Conservation (phyloP, 768 basidiomycete species). For the Leucocoprinus sp. region DNA sequence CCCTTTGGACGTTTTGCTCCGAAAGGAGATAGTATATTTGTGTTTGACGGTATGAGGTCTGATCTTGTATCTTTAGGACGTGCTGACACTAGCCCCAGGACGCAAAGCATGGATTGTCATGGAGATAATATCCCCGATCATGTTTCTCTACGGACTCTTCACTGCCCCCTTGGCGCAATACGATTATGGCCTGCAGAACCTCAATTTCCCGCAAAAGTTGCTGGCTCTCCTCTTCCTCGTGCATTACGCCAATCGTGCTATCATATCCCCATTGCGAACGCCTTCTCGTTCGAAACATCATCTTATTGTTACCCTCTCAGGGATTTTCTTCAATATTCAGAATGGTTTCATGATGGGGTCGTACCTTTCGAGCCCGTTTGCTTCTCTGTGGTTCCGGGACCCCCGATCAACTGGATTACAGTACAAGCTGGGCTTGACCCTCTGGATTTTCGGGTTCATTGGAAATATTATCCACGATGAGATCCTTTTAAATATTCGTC, state of each 20-base stretch:
- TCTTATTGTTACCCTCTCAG: constrained; percentile 49
- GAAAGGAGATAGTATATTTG: constrained; percentile 34
- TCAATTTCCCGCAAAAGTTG: constrained; percentile 36
- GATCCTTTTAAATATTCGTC: constrained; percentile 73
- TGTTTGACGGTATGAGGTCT: constrained; percentile 14
- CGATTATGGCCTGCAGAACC: constrained; percentile 19
- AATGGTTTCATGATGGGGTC: constrained; percentile 69
- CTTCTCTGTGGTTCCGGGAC: constrained; percentile 32
- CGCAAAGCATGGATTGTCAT: constrained; percentile 76
- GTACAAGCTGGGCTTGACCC: constrained; percentile 54
- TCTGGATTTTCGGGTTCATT: constrained; percentile 66
- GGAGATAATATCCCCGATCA: constrained; percentile 58
- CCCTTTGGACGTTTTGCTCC: constrained; percentile 76
- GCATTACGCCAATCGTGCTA: constrained; percentile 80
- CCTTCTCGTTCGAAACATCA: constrained; percentile 75
- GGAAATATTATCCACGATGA: constrained; percentile 91
- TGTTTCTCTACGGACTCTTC: constrained; percentile 43
- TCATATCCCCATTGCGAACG: constrained; percentile 73
- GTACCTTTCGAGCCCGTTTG: constrained; percentile 54
- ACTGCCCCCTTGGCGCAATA: constrained; percentile 39
- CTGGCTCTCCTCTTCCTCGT: constrained; percentile 52
- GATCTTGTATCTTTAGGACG: no score
- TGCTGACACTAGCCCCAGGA: constrained; percentile 18
- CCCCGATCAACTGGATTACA: constrained; percentile 23
- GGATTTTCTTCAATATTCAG: constrained; percentile 55